phyloP scores from a whole-genome alignment of 371 early-diverging fungal genomes.

The Dichotomocladium elegans region DNA sequence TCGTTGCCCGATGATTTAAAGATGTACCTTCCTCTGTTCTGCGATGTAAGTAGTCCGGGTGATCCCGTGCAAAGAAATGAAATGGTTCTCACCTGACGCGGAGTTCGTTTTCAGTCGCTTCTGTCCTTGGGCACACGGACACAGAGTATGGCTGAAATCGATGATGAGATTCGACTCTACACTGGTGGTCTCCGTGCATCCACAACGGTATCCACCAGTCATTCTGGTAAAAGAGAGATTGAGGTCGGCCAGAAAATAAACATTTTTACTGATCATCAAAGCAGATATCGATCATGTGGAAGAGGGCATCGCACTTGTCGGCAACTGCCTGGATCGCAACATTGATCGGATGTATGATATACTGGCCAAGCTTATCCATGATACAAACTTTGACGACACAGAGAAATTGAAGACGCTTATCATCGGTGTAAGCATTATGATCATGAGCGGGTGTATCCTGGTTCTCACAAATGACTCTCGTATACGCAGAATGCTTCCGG shows the following conservation, averaged over 20 bases:
- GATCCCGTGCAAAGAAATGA: neutral
- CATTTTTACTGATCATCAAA: neutral
- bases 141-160: conserved; percentile 79
- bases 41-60: conserved; percentile 48
- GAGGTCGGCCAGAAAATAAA: neutral
- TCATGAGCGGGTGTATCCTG: neutral
- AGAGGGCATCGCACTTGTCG: conserved; percentile 55
- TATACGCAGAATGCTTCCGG: conserved; percentile 67
- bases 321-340: conserved; percentile 75
- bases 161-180: conserved; percentile 79
- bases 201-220: conserved; percentile 63
- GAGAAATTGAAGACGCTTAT: conserved; percentile 74
- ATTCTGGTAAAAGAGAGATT: conserved; percentile 36
- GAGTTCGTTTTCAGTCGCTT: conserved; percentile 46
- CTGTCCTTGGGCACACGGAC: conserved; percentile 80
- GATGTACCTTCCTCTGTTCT: conserved; percentile 77
- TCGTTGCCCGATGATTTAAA: conserved; percentile 64
- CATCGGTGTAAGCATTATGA: conserved; percentile 50
- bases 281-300: conserved; percentile 51
- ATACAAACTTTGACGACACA: conserved; percentile 74
- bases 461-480: too few species aligned
- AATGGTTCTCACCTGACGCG: too few species aligned
- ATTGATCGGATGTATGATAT: conserved; percentile 73
- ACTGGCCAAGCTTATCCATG: conserved; percentile 61
- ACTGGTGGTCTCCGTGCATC: conserved; percentile 84